Conservation (phyloP, 306 rosid species). For the Vigna angularis region DNA sequence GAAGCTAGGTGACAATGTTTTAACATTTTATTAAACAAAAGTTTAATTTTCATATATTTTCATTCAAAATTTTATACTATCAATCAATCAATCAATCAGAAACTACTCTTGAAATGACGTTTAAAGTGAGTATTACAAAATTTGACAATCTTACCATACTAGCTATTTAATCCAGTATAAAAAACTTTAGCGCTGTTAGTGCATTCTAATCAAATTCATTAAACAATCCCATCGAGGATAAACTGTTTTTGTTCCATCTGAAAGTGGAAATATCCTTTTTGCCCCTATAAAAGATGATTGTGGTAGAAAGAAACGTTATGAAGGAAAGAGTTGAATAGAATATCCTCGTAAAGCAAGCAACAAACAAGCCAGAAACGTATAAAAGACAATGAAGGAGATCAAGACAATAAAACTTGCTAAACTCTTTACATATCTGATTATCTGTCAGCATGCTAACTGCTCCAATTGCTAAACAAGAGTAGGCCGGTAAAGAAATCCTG, state of each 20-base stretch:
- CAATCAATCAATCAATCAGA: background rate
- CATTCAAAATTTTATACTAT: background rate
- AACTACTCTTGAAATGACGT: background rate
- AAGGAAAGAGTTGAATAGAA: background rate
- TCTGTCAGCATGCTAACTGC: conserved; percentile 2
- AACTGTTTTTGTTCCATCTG: background rate
- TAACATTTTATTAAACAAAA: background rate
- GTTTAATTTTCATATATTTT: background rate
- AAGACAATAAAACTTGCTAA: conserved; percentile 11
- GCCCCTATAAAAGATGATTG: background rate
- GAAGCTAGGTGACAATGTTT: conserved; percentile 5
- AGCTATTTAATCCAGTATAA: background rate
- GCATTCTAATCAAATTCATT: background rate
- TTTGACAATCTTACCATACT: background rate
- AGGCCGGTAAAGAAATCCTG: conserved; percentile 26
- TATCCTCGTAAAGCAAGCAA: conserved; percentile 24
- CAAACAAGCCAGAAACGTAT: background rate
- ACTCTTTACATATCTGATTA: background rate
- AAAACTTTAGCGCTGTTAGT: background rate
- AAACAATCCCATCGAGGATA: background rate
- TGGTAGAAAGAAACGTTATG: background rate
- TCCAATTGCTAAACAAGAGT: background rate
- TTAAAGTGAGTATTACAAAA: background rate
- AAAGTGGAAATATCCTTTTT: background rate
- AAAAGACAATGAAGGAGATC: conserved; percentile 9